Evolutionary conservation across 768 basidiomycete genomes (phyloP).

Genomic region (Russula earlei): DNA sequence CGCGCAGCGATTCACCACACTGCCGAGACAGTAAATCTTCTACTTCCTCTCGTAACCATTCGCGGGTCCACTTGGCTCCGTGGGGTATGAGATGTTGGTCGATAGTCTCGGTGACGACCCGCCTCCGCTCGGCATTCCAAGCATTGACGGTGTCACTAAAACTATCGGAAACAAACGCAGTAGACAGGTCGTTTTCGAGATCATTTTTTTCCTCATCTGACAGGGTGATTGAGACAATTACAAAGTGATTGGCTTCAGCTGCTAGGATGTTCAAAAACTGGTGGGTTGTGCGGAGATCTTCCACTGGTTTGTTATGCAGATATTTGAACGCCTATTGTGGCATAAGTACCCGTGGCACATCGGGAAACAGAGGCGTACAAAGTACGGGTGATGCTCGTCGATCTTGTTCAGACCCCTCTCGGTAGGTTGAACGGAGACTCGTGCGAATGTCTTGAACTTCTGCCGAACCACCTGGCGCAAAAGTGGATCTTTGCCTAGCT

Average conservation of each 20-base stretch:
- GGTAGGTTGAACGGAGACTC: constrained; percentile 75
- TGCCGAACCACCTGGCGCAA: constrained; percentile 71
- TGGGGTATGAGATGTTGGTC: constrained; percentile 76
- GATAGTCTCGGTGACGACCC: constrained; percentile 69
- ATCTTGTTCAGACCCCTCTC: constrained; percentile 77
- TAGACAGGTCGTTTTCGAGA: constrained; percentile 66
- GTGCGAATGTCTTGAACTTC: constrained; percentile 63
- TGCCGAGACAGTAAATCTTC: constrained; percentile 71
- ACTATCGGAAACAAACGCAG: constrained; percentile 77
- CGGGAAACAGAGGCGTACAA: constrained; percentile 35
- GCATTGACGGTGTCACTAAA: constrained; percentile 77
- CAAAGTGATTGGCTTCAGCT: constrained; percentile 83
- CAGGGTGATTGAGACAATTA: constrained; percentile 64
- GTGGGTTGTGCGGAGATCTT: constrained; percentile 55
- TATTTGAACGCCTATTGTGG: constrained; percentile 84
- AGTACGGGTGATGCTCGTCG: constrained; percentile 63
- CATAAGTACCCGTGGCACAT: neutral
- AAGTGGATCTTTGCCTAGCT: constrained; percentile 88
- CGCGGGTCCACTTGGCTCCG: constrained; percentile 81
- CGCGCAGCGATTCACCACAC: constrained; percentile 59
- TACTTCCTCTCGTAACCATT: constrained; percentile 81
- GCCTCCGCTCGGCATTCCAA: constrained; percentile 84
- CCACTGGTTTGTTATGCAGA: constrained; percentile 66
- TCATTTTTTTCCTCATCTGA: constrained; percentile 50
- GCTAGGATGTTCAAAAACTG: constrained; percentile 87